Evolutionary conservation across 2,329 filamentous ascomycete species (phyloP), one percentile per base, ranked within the genome.

Genomic region (Akanthomyces lecanii): DNA sequence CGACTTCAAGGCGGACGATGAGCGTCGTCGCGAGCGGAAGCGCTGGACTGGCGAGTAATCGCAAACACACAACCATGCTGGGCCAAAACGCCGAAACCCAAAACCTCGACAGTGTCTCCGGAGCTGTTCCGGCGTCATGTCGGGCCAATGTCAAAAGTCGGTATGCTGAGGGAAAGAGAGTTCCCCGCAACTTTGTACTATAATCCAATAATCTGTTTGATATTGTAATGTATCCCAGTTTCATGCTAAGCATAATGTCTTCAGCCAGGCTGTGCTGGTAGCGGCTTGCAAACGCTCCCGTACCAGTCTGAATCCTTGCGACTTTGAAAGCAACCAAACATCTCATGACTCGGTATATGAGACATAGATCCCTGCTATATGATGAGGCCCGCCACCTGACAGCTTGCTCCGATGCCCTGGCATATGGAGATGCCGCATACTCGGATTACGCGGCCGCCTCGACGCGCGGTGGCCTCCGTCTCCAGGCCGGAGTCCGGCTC

Each of bases 1-100:
- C 0, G 77, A 85, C 66, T 77, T 82, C 47, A 75, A 79, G 65
- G 74, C 69, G 62, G 84, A 86, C 69, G 79, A 78, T 61, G 72
- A 74, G 67, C 79, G 79, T 67, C 75, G 84, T 63, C 69, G 70
- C 64, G 76, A 79, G 56, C 76, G 82, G 62, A 82, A 84, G 52
- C 74, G 82, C 38, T 86, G 84, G 84, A 80, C 74, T 8, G 74
- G 60, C 42, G 60, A 61, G 38, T 52, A 53, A 25, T 21, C 30
- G n/a, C 18, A 25, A 36, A 18, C 18, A 36, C 7, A n/a, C 28
- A 30, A 30, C 28, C 28, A 30, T 30, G 28, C n/a, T n/a, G 28
- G 6, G 6, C 28, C 28, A 30, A 30, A 1, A 30, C 28, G 28
- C 6, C 28, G 1, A 30, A 30, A 6, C 28, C 28, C 28, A 21